A percentile compares a stretch with the other conserved stretches of the same genome.
Evolutionary conservation across 352 stramenopile species (phyloP).

Genomic region (Aphanomyces euteiches): DNA sequence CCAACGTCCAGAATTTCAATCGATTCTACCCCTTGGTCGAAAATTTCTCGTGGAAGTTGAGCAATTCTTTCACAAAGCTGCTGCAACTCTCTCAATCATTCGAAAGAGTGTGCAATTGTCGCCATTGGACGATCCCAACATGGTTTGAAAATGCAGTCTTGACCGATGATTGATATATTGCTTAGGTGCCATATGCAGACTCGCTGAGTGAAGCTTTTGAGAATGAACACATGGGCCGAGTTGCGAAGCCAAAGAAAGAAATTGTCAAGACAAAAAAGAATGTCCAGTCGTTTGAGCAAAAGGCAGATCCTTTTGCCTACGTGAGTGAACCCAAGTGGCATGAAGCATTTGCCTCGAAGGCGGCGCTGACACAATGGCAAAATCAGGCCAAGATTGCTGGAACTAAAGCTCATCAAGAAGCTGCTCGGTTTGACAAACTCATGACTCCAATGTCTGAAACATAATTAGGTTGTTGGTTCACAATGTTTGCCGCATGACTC

Average conservation of each 20-base stretch:
- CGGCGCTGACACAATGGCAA: slow-evolving; percentile 42
- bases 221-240: slow-evolving; percentile 39
- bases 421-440: slow-evolving; percentile 41
- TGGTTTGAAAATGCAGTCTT: slow-evolving; percentile 30
- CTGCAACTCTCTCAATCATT: slow-evolving; percentile 53
- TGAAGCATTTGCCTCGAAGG: slow-evolving; percentile 4
- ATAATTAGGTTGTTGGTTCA: slow-evolving; percentile 56
- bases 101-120: slow-evolving; percentile 56
- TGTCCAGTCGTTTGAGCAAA: neutral
- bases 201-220: slow-evolving; percentile 68
- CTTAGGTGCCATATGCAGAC: slow-evolving; percentile 51
- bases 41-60: slow-evolving; percentile 90
- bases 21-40: slow-evolving; percentile 80
- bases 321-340: slow-evolving; percentile 22
- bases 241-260: slow-evolving; percentile 38
- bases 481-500: slow-evolving; percentile 91
- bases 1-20: slow-evolving; percentile 69
- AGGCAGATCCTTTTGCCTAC: slow-evolving; percentile 19
- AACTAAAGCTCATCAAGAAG: slow-evolving; percentile 62
- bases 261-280: slow-evolving; percentile 51
- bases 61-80: slow-evolving; percentile 71
- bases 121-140: slow-evolving; percentile 50
- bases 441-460: neutral
- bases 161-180: neutral
- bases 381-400: slow-evolving; percentile 49